Evolutionary conservation across 2,329 filamentous ascomycete species (phyloP), one percentile per base, ranked within the genome.

Genomic region (Fusarium tupiense): DNA sequence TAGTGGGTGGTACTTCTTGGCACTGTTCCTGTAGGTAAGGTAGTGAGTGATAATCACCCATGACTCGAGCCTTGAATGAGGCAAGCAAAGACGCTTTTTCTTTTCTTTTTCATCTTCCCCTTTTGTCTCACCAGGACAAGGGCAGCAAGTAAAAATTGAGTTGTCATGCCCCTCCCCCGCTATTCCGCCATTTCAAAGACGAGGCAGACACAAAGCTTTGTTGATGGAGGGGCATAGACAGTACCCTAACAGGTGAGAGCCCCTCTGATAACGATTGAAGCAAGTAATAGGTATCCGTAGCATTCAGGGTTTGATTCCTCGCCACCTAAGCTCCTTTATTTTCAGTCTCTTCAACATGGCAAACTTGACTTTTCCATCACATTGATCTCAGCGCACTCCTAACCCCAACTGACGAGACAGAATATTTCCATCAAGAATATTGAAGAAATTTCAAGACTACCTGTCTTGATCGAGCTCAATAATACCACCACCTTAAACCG

Each of bases 161-260:
- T 29, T n/a, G 20, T 13, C 52, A 35, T 41, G 72, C 72, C 72
- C 72, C 72, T 75, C 72, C 72, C 72, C 72, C 72, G 61, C 72
- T 64, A 37, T 73, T 50, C 33, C 64, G 31, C 46, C 37, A 57
- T 37, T 38, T 31, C 37, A 29, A 31, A 50, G 37, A 52, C 40
- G 37, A 60, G 49, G 56, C 68, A 62, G 29, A 56, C 52, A 38
- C 63, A 50, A 52, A 59, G 57, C 33, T 52, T 63, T 61, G 41
- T 41, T 26, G 44, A 64, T 62, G 40, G 66, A 71, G 68, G 68
- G 67, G 67, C 61, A 56, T 35, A n/a, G 22, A 29, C 24, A 71
- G 29, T 63, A n/a, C 17, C 22, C 22, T 12, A 22, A 17, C 16
- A 14, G 14, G 56, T 63, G 29, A 35, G 22, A 69, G 49, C 40